phyloP scores from a whole-genome alignment of 2,329 filamentous ascomycete species.

The Alternaria burnsii region DNA sequence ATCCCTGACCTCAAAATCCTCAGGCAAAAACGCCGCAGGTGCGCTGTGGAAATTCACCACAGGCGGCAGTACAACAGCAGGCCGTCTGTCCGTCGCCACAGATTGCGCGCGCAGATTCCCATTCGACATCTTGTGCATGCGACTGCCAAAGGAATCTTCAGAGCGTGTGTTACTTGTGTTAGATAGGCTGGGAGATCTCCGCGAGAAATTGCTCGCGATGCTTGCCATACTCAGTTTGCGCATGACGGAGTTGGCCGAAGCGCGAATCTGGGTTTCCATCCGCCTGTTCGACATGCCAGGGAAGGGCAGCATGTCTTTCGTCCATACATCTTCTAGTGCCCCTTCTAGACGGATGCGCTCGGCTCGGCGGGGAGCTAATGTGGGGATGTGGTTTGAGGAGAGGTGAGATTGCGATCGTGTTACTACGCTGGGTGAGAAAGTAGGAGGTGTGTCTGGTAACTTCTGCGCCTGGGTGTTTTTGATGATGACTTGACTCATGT shows the following conservation, averaged over 20 bases:
- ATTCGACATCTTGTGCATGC: slow-evolving; percentile 37
- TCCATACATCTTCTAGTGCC: slow-evolving; percentile 82
- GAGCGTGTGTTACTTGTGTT: slow-evolving; percentile 51
- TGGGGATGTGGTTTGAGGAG: slow-evolving; percentile 71
- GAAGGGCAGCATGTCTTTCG: slow-evolving; percentile 78
- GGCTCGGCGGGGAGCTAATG: slow-evolving; percentile 75
- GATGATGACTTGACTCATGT: slow-evolving; percentile 79
- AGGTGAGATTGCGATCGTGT: slow-evolving; percentile 81
- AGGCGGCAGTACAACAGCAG: slow-evolving; percentile 30
- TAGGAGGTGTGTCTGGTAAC: slow-evolving; percentile 59
- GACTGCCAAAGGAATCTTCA: slow-evolving; percentile 46
- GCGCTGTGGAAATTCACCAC: slow-evolving; percentile 59
- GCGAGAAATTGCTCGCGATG: slow-evolving; percentile 78
- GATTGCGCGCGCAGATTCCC: slow-evolving; percentile 36
- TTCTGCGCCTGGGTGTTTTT: slow-evolving; percentile 81
- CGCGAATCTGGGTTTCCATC: slow-evolving; percentile 76
- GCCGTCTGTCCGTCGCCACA: slow-evolving; percentile 36
- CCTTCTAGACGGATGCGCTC: slow-evolving; percentile 82
- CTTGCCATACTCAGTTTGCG: slow-evolving; percentile 85
- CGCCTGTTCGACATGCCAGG: slow-evolving; percentile 77
- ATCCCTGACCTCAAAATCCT: slow-evolving; percentile 57
- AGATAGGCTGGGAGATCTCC: slow-evolving; percentile 69
- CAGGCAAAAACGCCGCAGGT: slow-evolving; percentile 58
- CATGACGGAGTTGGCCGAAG: slow-evolving; percentile 86
- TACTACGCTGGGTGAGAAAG: slow-evolving; percentile 63